phyloP scores from a whole-genome alignment of 2,329 filamentous ascomycete species.

The Nigrospora sphaerica region DNA sequence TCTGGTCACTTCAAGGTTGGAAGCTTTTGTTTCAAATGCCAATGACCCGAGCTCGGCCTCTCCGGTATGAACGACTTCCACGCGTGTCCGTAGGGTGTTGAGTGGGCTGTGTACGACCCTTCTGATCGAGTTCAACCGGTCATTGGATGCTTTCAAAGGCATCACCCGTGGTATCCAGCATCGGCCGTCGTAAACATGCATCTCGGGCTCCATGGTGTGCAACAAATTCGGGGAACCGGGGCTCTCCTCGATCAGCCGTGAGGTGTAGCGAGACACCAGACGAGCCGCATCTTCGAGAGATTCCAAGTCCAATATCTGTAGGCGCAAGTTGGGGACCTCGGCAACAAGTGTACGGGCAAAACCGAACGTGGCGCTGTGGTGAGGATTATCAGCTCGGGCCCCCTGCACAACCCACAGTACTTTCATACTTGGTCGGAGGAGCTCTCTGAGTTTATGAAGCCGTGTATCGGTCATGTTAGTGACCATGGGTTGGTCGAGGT shows the following conservation, averaged over 20 bases:
- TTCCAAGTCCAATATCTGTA: conserved; percentile 21
- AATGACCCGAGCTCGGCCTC: conserved; percentile 6
- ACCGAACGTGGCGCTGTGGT: conserved; percentile 19
- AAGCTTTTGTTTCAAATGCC: conserved; percentile 12
- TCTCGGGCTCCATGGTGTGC: conserved; percentile 27
- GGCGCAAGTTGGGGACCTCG: conserved; percentile 16
- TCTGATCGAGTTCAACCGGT: conserved; percentile 29
- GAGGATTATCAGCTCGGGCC: conserved; percentile 12
- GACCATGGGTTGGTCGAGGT: conserved; percentile 27
- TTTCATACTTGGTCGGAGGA: conserved; percentile 14
- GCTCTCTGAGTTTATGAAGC: conserved; percentile 16
- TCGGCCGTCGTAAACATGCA: conserved; percentile 25
- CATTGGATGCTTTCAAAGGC: conserved; percentile 28
- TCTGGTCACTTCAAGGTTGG: not conserved
- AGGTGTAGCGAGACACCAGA: conserved; percentile 4
- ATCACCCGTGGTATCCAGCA: conserved; percentile 30
- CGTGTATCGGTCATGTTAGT: conserved; percentile 22
- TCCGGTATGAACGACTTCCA: conserved; percentile 17
- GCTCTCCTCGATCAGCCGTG: too few relatives aligned
- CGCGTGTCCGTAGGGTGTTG: conserved; percentile 23
- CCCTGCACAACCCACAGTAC: conserved; percentile 18
- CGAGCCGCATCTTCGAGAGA: conserved; percentile 1
- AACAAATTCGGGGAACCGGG: conserved; percentile 7
- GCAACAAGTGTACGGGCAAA: conserved; percentile 21
- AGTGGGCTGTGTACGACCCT: conserved; percentile 22